These are phyloP conservation scores for Scytalidium lignicola DNA, from an alignment of 2,329 filamentous ascomycete genomes.

Conservation along the genomic window DNA sequence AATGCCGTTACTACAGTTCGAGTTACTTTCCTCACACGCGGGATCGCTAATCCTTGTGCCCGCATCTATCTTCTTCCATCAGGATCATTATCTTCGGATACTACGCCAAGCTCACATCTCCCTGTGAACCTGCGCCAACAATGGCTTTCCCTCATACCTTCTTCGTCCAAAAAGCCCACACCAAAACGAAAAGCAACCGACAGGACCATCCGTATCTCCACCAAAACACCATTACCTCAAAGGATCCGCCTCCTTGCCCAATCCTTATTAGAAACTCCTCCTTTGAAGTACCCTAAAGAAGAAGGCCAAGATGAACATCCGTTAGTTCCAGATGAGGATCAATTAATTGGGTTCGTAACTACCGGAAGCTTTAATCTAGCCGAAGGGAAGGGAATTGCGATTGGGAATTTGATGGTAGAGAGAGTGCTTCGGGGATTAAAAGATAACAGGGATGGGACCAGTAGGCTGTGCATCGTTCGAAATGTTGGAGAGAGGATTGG, in stretches of 20 bases:
- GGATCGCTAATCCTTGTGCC: conserved; percentile 65
- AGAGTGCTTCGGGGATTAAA: conserved; percentile 45
- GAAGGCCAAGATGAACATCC: conserved; percentile 46
- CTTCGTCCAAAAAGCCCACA: conserved; percentile 16
- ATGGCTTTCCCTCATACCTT: conserved; percentile 62
- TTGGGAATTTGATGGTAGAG: conserved; percentile 64
- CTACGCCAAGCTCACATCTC: conserved; percentile 23
- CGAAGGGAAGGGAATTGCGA: conserved; percentile 67
- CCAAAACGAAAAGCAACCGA: conserved; percentile 17
- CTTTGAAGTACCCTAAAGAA: conserved; percentile 27
- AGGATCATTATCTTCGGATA: conserved; percentile 4
- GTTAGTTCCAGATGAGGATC: conserved; percentile 63
- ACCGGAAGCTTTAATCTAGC: conserved; percentile 78
- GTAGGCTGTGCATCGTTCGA: conserved; percentile 69
- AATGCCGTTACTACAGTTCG: conserved; percentile 52
- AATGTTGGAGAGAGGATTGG: conserved; percentile 75
- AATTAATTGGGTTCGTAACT: conserved; percentile 87
- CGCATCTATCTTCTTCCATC: conserved; percentile 83
- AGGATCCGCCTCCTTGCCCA: conserved; percentile 38
- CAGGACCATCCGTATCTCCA: conserved; percentile 16
- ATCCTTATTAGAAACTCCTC: conserved; percentile 41
- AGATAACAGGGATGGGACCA: conserved; percentile 17
- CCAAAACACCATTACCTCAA: conserved; percentile 26
- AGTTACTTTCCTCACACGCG: conserved; percentile 63
- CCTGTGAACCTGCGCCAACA: conserved; percentile 49